phyloP scores from a whole-genome alignment of 139 green algal genomes.

The Dunaliella sp. region DNA sequence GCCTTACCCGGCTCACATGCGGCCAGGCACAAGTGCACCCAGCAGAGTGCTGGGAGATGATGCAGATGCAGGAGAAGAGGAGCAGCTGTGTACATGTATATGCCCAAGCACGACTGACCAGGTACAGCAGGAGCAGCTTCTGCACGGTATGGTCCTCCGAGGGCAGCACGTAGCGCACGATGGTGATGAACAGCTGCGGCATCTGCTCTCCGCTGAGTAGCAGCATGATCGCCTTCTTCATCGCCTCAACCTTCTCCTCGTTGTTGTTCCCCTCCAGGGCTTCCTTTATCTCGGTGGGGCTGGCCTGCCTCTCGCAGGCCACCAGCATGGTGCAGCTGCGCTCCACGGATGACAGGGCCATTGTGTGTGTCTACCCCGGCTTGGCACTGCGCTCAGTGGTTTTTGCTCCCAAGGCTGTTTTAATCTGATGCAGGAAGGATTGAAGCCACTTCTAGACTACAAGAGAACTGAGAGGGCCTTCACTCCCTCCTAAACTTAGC shows the following conservation, averaged over 20 bases:
- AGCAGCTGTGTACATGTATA: too few species aligned
- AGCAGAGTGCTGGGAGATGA: too few species aligned
- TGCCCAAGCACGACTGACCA: constrained; percentile 65
- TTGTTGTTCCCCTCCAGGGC: constrained; percentile 87
- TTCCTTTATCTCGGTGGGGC: constrained; percentile 84
- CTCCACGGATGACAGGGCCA: constrained; percentile 55
- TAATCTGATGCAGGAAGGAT: too few species aligned
- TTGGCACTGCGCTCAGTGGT: too few species aligned
- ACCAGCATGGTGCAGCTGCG: constrained; percentile 93
- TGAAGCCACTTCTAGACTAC: too few species aligned
- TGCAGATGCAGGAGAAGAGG: too few species aligned
- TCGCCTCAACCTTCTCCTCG: constrained; percentile 80
- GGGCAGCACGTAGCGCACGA: constrained; percentile 98
- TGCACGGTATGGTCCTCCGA: constrained; percentile 97
- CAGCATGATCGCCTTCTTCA: constrained; percentile 94
- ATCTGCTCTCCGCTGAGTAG: constrained; percentile 94
- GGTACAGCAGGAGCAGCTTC: constrained; percentile 97
- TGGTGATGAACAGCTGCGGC: constrained; percentile 97
- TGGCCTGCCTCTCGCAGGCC: constrained; percentile 74
- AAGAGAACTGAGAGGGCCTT: too few species aligned
- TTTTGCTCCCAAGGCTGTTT: too few species aligned
- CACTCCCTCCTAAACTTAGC: too few species aligned
- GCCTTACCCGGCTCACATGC: too few species aligned
- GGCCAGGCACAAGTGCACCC: too few species aligned
- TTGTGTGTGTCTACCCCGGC: too few species aligned